Evolutionary conservation across 2,329 filamentous ascomycete genomes (phyloP).

Genomic region (Dactylellina leptospora): DNA sequence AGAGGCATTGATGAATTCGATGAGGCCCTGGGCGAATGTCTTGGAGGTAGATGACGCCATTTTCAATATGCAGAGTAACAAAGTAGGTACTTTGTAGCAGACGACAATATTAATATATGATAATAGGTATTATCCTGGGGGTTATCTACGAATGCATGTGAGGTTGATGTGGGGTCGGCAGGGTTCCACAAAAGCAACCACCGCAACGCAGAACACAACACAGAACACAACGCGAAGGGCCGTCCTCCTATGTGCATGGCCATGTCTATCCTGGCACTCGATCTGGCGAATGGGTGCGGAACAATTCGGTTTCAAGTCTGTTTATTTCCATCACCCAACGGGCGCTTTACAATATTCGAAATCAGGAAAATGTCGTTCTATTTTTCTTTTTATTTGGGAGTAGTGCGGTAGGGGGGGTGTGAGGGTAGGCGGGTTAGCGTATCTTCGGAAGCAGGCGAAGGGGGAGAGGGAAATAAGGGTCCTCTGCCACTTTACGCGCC

Average conservation of each 20-base stretch:
- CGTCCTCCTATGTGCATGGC: no score
- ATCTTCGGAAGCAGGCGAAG: constrained; percentile 30
- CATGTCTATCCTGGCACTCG: no score
- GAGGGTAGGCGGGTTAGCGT: not conserved
- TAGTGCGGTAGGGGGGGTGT: no score
- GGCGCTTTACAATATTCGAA: not conserved
- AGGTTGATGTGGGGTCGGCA: constrained; percentile 39
- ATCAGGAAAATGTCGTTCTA: no score
- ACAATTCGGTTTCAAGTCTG: not conserved
- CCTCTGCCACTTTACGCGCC: constrained; percentile 24
- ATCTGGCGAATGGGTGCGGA: not conserved
- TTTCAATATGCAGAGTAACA: no score
- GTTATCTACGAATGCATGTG: constrained; percentile 20
- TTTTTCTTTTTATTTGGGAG: not conserved
- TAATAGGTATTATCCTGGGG: no score
- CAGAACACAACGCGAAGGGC: no score
- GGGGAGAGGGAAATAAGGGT: not conserved
- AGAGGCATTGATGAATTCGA: constrained; percentile 72
- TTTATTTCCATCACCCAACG: constrained; percentile 4
- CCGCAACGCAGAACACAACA: not conserved
- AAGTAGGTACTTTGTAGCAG: no score
- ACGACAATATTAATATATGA: not conserved
- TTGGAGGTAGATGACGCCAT: constrained; percentile 55
- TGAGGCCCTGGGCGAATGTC: constrained; percentile 57
- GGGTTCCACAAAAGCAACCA: constrained; percentile 1